Evolutionary conservation across 345 rosid species (phyloP).

Genomic region (Hibiscus tridactylites): DNA sequence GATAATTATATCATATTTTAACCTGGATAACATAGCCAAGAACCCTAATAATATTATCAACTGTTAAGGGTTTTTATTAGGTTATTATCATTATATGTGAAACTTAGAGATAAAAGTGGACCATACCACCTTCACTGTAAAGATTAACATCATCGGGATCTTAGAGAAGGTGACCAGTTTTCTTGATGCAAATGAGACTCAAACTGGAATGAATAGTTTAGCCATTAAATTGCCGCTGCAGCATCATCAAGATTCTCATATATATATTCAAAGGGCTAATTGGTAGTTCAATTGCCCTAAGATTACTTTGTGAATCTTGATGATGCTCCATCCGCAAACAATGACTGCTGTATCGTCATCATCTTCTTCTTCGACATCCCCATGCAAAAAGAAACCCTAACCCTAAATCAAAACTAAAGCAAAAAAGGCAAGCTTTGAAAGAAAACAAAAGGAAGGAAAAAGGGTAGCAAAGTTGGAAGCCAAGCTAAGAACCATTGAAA

Average conservation of each 20-base stretch:
- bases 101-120: not conserved
- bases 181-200: not conserved
- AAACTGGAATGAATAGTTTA: constrained; percentile 7
- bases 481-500: not conserved
- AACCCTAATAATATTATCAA: constrained; percentile 2
- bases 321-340: constrained; percentile 81
- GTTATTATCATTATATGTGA: not conserved
- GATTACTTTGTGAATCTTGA: constrained; percentile 71
- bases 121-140: not conserved
- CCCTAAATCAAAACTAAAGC: constrained; percentile 11
- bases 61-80: not conserved
- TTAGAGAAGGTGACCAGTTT: not conserved
- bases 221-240: constrained; percentile 87
- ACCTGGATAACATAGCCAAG: not conserved
- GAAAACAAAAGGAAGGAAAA: not conserved
- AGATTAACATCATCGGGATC: not conserved
- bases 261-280: constrained; percentile 2
- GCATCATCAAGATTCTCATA: constrained; percentile 97
- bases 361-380: not conserved
- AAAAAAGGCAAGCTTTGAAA: not conserved
- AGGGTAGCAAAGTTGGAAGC: not conserved
- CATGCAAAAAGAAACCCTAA: constrained; percentile 22
- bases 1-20: constrained; percentile 2
- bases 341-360: constrained; percentile 33
- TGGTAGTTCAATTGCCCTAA: constrained; percentile 14